Conservation (phyloP, 495 filamentous ascomycete species). For the Penicillium ucsense region DNA sequence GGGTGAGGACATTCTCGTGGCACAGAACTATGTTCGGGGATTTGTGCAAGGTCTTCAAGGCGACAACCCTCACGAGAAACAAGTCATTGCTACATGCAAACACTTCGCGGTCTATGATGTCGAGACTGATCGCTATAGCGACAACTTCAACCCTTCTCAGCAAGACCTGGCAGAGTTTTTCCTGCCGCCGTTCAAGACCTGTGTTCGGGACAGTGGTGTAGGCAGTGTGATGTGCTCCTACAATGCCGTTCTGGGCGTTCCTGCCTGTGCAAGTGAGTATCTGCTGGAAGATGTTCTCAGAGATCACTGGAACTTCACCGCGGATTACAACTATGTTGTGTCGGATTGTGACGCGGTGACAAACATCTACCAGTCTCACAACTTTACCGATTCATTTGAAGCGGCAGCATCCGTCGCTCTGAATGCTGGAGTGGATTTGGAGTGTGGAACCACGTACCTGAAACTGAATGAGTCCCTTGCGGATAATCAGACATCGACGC, state of each 20-base stretch:
- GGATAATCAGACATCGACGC: background rate
- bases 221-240: constrained; percentile 46
- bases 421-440: constrained; percentile 46
- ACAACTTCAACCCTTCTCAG: constrained; percentile 36
- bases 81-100: constrained; percentile 49
- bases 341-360: constrained; percentile 43
- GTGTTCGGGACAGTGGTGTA: constrained; percentile 41
- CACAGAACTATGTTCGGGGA: constrained; percentile 40
- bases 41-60: constrained; percentile 47
- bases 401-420: constrained; percentile 38
- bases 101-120: constrained; percentile 53
- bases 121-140: constrained; percentile 39
- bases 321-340: constrained; percentile 37
- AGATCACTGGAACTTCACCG: constrained; percentile 39
- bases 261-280: constrained; percentile 41
- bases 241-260: constrained; percentile 45
- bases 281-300: constrained; percentile 42
- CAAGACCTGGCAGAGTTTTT: constrained; percentile 47
- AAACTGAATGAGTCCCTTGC: constrained; percentile 12
- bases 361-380: constrained; percentile 40
- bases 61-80: constrained; percentile 21
- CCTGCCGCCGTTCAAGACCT: constrained; percentile 39
- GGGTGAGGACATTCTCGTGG: constrained; percentile 46
- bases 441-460: constrained; percentile 38
- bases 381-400: constrained; percentile 33